Conservation (phyloP, 2,329 filamentous ascomycete species). For the Sporothrix pallida region DNA sequence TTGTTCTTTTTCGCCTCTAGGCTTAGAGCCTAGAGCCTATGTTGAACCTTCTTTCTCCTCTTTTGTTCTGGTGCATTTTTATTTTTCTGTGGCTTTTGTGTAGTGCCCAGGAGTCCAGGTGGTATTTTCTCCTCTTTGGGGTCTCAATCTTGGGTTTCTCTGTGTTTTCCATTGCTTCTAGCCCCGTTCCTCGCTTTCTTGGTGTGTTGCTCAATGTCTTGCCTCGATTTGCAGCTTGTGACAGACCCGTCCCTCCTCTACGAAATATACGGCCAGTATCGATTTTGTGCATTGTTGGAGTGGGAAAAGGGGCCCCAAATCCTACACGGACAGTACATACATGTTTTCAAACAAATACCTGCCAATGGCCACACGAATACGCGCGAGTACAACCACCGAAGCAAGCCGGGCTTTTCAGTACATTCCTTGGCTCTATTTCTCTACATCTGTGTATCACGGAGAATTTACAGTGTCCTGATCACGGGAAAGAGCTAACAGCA, state of each 20-base stretch:
- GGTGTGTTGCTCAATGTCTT: not conserved
- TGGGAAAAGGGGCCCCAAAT: not conserved
- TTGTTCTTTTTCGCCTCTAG: not conserved
- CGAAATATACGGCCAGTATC: not conserved
- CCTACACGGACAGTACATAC: not conserved
- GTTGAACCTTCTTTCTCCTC: conserved; percentile 5
- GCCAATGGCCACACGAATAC: not conserved
- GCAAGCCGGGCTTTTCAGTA: not conserved
- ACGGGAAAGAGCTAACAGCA: conserved; percentile 1
- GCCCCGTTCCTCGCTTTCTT: not conserved
- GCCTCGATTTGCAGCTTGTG: not conserved
- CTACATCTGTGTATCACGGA: conserved; percentile 11
- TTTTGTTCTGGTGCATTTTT: not conserved
- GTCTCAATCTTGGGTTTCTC: not conserved
- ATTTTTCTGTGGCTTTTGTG: too few species aligned
- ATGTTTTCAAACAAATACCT: not conserved
- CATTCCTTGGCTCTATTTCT: not conserved
- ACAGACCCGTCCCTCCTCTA: conserved; percentile 4
- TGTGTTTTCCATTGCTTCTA: conserved; percentile 15
- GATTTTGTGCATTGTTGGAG: not conserved
- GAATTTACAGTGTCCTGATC: not conserved
- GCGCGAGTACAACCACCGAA: not conserved
- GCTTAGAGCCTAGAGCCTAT: not conserved
- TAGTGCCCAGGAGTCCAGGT: too few species aligned
- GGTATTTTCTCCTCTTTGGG: conserved; percentile 19